Percentiles rank a stretch among this genome's conserved stretches.
phyloP scores from a whole-genome alignment of 768 basidiomycete species.

The Nidularia pulvinata region DNA sequence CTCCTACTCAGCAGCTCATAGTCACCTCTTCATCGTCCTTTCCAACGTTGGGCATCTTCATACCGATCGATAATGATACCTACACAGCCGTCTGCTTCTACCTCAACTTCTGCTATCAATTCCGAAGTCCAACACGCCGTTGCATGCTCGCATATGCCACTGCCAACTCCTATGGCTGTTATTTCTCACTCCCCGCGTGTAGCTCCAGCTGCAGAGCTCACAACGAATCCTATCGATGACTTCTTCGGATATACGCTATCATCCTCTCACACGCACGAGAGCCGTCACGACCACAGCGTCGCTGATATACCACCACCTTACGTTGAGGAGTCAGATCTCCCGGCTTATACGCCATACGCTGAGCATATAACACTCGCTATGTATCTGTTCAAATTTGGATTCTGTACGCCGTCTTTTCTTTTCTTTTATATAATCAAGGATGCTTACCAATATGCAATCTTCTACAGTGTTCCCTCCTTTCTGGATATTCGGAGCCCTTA shows the following conservation, averaged over 20 bases:
- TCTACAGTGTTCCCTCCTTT: conserved; percentile 58
- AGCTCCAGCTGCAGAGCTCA: not conserved
- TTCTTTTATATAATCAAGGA: not conserved
- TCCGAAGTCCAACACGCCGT: not conserved
- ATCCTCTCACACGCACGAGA: conserved; percentile 30
- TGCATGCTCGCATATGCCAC: not conserved
- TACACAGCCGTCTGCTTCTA: not conserved
- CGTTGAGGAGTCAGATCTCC: conserved; percentile 34
- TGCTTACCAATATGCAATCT: not conserved
- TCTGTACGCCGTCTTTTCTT: conserved; percentile 40
- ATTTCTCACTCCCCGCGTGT: not conserved
- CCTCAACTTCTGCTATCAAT: not conserved
- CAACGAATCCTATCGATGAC: conserved; percentile 22
- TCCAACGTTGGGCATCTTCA: too few relatives aligned
- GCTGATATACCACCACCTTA: conserved; percentile 40
- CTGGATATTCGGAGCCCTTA: conserved; percentile 58
- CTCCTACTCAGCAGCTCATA: too few relatives aligned
- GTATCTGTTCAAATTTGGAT: conserved; percentile 65
- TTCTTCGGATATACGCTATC: conserved; percentile 35
- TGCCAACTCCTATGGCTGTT: not conserved
- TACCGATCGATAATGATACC: too few relatives aligned
- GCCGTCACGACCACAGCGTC: conserved; percentile 35
- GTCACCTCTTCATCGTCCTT: too few relatives aligned
- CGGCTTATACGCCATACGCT: conserved; percentile 31
- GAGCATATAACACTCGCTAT: conserved; percentile 58